Conservation (phyloP, 2,329 filamentous ascomycete species). For the Sporothrix phasma region DNA sequence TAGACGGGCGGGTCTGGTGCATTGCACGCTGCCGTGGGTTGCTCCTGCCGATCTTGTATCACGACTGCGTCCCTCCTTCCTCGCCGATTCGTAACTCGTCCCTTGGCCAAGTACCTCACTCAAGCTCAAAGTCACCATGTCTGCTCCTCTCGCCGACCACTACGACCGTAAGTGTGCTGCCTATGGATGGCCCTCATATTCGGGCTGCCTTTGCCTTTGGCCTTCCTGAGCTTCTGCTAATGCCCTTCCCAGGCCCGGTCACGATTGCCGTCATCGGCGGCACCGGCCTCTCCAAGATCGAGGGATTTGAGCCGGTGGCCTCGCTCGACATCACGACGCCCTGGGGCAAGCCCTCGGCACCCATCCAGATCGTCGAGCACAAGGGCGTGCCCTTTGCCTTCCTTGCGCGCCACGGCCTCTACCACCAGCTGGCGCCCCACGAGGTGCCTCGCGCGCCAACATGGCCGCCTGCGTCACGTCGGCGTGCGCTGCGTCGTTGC, state of each 20-base stretch:
- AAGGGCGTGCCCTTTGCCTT: constrained; percentile 76
- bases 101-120: neutral
- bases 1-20: neutral
- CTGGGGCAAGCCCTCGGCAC: constrained; percentile 70
- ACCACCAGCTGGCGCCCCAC: constrained; percentile 86
- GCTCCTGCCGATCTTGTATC: neutral
- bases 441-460: constrained; percentile 91
- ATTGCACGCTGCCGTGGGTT: neutral
- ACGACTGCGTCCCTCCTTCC: neutral
- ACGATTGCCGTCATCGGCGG: constrained; percentile 81
- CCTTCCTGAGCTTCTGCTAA: neutral
- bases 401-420: constrained; percentile 78
- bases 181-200: no score
- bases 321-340: constrained; percentile 68
- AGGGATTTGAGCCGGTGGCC: constrained; percentile 77
- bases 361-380: constrained; percentile 83
- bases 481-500: constrained; percentile 87
- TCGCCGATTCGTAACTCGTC: neutral
- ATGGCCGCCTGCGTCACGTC: constrained; percentile 88
- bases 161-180: constrained; percentile 16
- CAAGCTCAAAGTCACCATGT: constrained; percentile 8
- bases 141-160: constrained; percentile 16
- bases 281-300: constrained; percentile 80
- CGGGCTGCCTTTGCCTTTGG: neutral
- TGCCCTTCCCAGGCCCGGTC: constrained; percentile 4